Percentiles rank a stretch among this genome's conserved stretches.
Conservation (phyloP, 345 rosid genomes). For the Melaleuca quinquenervia region DNA sequence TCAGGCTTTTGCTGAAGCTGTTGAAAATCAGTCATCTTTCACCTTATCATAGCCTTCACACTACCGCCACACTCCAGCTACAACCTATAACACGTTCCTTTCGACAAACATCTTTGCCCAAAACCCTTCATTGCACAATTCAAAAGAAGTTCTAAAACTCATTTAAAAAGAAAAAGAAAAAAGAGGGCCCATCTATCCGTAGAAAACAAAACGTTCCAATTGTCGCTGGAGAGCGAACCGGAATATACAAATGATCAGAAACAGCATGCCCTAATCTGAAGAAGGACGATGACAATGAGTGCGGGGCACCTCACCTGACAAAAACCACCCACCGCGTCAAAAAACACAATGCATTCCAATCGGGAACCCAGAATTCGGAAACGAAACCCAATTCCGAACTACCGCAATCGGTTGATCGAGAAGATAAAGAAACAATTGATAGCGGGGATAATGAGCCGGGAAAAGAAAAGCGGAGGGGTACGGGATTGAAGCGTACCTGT, state of each 20-base stretch:
- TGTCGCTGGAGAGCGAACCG: not conserved
- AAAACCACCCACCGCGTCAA: not conserved
- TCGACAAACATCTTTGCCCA: not conserved
- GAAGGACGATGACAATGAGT: not conserved
- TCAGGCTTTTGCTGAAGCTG: conserved; percentile 70
- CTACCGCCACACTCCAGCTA: not conserved
- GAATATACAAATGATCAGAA: not conserved
- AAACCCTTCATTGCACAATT: not conserved
- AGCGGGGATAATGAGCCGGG: not conserved
- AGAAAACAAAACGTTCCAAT: not conserved
- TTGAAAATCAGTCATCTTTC: conserved; percentile 72
- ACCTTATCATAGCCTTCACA: not conserved
- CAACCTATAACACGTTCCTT: not conserved
- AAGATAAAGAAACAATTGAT: not conserved
- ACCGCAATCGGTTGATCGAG: not conserved
- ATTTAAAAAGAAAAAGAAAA: not conserved
- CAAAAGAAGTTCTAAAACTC: not conserved
- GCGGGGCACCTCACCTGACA: not conserved
- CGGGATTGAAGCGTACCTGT: not conserved
- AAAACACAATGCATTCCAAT: not conserved
- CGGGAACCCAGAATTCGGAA: not conserved
- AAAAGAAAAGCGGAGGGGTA: too few relatives aligned
- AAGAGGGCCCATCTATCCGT: not conserved
- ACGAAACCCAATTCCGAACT: not conserved
- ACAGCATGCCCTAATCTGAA: not conserved